A percentile compares a stretch with the other conserved stretches of the same genome.
These are phyloP conservation scores for Neoboletus subvelutipes DNA, from an alignment of 768 basidiomycete genomes.

Conservation along the genomic window DNA sequence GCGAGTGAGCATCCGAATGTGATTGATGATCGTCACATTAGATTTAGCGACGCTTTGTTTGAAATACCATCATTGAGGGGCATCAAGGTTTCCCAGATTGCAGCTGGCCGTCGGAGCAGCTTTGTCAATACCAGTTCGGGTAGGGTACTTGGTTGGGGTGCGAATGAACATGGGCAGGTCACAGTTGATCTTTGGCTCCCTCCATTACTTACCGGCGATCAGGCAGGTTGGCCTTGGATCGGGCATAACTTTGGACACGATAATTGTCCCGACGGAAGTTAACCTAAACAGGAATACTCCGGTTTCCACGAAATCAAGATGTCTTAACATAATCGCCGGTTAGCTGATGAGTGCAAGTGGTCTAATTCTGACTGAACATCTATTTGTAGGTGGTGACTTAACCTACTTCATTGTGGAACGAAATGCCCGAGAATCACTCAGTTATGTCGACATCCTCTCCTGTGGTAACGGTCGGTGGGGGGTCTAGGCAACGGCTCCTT, in stretches of 20 bases:
- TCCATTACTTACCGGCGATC: conserved; percentile 6
- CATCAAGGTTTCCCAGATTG: conserved; percentile 63
- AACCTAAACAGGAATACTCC: conserved; percentile 62
- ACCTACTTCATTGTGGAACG: conserved; percentile 77
- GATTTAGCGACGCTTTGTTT: conserved; percentile 68
- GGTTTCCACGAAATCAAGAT: conserved; percentile 51
- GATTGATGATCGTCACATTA: conserved; percentile 44
- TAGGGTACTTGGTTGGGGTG: conserved; percentile 84
- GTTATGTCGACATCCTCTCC: conserved; percentile 58
- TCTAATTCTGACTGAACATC: not conserved
- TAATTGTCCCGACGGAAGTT: conserved; percentile 84
- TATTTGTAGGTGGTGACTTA: conserved; percentile 64
- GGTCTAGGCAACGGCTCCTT: conserved; percentile 56
- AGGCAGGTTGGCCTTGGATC: conserved; percentile 83
- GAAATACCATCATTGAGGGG: conserved; percentile 75
- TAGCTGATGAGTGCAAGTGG: conserved; percentile 11
- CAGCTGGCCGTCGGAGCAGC: conserved; percentile 70
- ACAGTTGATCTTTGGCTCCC: not conserved
- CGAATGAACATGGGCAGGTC: conserved; percentile 78
- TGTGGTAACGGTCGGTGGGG: conserved; percentile 87
- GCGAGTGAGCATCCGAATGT: conserved; percentile 29
- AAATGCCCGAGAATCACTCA: conserved; percentile 32
- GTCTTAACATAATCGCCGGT: conserved; percentile 68
- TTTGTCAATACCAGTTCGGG: conserved; percentile 70
- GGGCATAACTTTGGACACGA: conserved; percentile 58